phyloP scores from a whole-genome alignment of 1,284 basidiomycete genomes.

The Pyrrhoderma noxium region DNA sequence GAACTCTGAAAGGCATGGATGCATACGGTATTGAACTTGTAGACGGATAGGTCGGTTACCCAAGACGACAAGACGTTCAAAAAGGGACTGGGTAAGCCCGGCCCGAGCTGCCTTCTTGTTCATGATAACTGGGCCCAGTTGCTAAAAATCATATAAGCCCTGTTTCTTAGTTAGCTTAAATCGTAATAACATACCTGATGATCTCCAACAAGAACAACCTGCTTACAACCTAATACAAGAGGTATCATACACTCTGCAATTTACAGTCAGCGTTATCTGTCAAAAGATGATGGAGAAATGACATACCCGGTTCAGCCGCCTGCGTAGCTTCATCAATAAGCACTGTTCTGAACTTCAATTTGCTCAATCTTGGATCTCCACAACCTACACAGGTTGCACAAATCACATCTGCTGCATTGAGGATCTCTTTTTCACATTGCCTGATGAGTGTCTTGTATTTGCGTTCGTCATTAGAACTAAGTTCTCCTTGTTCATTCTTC shows the following conservation, averaged over 20 bases:
- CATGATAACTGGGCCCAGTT: conserved; percentile 99
- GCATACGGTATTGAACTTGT: conserved; percentile 99
- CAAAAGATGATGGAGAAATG: conserved; percentile 11
- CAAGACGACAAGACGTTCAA: conserved; percentile 93
- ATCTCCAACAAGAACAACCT: conserved; percentile 97
- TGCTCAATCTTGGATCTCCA: conserved; percentile 91
- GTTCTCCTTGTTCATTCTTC: conserved; percentile 95
- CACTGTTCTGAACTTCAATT: conserved; percentile 97
- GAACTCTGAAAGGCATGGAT: conserved; percentile 98
- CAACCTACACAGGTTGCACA: conserved; percentile 98
- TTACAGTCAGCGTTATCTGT: conserved; percentile 14
- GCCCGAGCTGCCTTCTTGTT: conserved; percentile 99
- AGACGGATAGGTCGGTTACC: conserved; percentile 96
- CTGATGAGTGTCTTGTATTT: conserved; percentile 96
- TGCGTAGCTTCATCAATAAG: conserved; percentile 99
- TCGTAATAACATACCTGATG: too few species aligned
- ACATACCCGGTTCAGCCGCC: conserved; percentile 90
- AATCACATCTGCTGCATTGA: conserved; percentile 93
- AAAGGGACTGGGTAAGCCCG: conserved; percentile 94
- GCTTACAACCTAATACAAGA: conserved; percentile 95
- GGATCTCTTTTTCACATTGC: conserved; percentile 95
- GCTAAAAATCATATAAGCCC: too few species aligned
- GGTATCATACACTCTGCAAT: conserved; percentile 95
- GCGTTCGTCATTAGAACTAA: conserved; percentile 93
- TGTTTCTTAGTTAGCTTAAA: too few species aligned